Conservation (phyloP, 192 early-diverging fungal genomes). For the Coemansia sp. region DNA sequence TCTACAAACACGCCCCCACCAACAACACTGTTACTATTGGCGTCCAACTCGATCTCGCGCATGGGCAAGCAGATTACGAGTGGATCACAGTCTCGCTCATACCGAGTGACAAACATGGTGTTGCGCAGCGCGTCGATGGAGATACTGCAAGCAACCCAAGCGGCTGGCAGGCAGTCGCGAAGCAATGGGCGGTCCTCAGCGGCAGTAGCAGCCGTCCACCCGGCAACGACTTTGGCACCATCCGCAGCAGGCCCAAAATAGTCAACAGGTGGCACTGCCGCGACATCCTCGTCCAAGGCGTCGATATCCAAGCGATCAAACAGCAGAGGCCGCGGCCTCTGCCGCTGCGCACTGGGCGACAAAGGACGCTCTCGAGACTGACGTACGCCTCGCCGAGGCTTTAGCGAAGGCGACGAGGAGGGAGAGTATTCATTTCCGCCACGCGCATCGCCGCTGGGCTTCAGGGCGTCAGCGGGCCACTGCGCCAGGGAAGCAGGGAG, state of each 20-base stretch:
- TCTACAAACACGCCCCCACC: conserved; percentile 52
- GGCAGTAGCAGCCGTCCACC: conserved; percentile 8
- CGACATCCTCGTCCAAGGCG: not conserved
- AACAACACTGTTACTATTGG: not conserved
- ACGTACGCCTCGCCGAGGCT: not conserved
- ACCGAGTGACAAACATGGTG: conserved; percentile 71
- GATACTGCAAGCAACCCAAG: conserved; percentile 79
- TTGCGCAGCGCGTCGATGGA: conserved; percentile 68
- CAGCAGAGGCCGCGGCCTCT: not conserved
- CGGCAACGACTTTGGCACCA: conserved; percentile 19
- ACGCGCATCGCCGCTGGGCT: not conserved
- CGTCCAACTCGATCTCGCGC: conserved; percentile 48
- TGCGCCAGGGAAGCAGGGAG: conserved; percentile 12
- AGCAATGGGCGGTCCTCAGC: conserved; percentile 15
- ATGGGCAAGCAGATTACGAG: conserved; percentile 75
- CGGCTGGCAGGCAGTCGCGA: conserved; percentile 58
- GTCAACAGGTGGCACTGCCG: not conserved
- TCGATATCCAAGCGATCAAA: not conserved
- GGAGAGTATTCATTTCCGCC: not conserved
- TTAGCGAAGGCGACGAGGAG: not conserved
- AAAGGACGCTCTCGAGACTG: not conserved
- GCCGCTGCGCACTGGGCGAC: not conserved
- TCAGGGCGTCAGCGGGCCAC: conserved; percentile 32
- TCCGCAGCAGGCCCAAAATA: conserved; percentile 8
- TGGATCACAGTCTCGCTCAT: conserved; percentile 53